These are phyloP conservation scores for Colletotrichum nymphaeae DNA, from an alignment of 2,329 filamentous ascomycete genomes.

Conservation along the genomic window DNA sequence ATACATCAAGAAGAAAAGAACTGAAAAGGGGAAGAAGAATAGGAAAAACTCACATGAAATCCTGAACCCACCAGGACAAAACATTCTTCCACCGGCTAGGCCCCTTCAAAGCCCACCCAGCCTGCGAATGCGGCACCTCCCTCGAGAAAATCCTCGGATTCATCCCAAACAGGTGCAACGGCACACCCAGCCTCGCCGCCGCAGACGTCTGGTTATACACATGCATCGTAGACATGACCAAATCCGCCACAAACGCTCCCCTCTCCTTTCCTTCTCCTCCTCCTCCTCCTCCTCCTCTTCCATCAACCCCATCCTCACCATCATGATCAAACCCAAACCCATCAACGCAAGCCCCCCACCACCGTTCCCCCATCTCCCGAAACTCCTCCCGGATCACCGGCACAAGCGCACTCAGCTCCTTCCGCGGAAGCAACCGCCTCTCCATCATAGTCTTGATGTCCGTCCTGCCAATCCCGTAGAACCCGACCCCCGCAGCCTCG, in stretches of 20 bases:
- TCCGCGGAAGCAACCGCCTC: conserved; percentile 28
- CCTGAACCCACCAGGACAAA: conserved; percentile 24
- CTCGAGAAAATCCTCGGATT: conserved; percentile 40
- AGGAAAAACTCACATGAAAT: conserved; percentile 16
- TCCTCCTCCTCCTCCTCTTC: neutral
- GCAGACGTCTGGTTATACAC: conserved; percentile 42
- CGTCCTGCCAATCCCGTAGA: conserved; percentile 55
- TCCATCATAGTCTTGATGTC: conserved; percentile 39
- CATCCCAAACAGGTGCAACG: conserved; percentile 77
- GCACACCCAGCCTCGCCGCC: conserved; percentile 68
- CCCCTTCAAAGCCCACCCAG: conserved; percentile 15
- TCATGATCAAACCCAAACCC: neutral
- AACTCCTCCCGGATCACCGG: conserved; percentile 29
- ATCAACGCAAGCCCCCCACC: conserved; percentile 38
- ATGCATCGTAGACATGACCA: conserved; percentile 42
- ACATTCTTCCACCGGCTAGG: conserved; percentile 10
- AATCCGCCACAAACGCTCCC: conserved; percentile 40
- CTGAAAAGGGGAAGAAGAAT: neutral
- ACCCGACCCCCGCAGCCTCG: conserved; percentile 49
- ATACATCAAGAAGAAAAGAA: neutral
- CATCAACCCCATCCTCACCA: neutral
- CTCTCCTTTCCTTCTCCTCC: neutral
- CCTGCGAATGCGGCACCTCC: conserved; percentile 31
- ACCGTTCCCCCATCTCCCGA: conserved; percentile 37
- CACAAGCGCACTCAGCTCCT: conserved; percentile 33